Evolutionary conservation across 2,329 filamentous ascomycete species (phyloP).

Genomic region (Coniochaeta hoffmannii): DNA sequence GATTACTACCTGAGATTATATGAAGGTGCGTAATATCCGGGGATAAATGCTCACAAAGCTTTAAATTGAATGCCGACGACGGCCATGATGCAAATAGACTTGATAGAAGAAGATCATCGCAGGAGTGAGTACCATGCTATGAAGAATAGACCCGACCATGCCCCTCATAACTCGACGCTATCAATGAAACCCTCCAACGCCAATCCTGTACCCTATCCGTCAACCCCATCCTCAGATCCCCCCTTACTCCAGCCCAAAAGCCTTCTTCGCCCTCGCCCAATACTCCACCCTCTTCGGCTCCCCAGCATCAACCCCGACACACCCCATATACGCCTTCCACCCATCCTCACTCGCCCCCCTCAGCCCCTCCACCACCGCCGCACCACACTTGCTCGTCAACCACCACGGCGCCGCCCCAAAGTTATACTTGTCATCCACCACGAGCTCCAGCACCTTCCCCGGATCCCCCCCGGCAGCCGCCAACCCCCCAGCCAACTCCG

Average conservation of each 20-base stretch:
- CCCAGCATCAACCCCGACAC: constrained; percentile 30
- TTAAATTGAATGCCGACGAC: too few relatives aligned
- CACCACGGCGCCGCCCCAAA: constrained; percentile 48
- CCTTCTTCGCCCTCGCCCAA: constrained; percentile 38
- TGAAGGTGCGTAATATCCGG: too few relatives aligned
- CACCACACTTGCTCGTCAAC: constrained; percentile 17
- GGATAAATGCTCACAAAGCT: too few relatives aligned
- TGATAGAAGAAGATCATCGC: too few relatives aligned
- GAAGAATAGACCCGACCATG: too few relatives aligned
- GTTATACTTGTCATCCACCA: constrained; percentile 42
- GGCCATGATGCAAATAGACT: too few relatives aligned
- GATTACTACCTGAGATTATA: too few relatives aligned
- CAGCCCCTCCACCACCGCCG: constrained; percentile 24
- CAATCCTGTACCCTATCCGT: background rate
- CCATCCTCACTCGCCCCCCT: constrained; percentile 29
- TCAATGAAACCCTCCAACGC: too few relatives aligned
- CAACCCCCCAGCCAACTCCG: constrained; percentile 23
- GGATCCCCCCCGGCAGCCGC: constrained; percentile 21
- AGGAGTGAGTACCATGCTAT: too few relatives aligned
- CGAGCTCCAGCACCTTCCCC: constrained; percentile 34
- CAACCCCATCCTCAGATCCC: background rate
- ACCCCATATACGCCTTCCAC: constrained; percentile 38
- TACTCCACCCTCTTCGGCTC: constrained; percentile 27
- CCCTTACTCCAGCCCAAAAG: constrained; percentile 30
- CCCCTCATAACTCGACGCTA: too few relatives aligned